Base-by-base conservation (phyloP, 2,329 filamentous ascomycete genomes). In the Polychaeton citri region DNA sequence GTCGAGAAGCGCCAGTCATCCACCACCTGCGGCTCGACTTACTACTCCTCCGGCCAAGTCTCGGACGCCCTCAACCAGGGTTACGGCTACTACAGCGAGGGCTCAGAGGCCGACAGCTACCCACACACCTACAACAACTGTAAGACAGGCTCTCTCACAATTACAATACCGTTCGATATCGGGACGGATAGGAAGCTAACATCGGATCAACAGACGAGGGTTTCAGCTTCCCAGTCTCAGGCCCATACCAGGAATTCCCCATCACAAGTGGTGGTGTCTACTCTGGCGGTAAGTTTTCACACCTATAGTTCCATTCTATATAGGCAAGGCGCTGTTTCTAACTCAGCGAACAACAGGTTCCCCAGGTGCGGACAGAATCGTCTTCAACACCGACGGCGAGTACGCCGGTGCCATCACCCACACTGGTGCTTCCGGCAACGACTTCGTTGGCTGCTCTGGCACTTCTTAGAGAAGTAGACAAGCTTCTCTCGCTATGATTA, bases 351-450 rank as follows among this genome's bases (percentile, higher is more conserved):
- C 12, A 28, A 28, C 18, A 48, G 73, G 74, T 17, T 70, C 68
- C 1, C 79, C 79, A 1, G 78, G 79, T 24, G 60, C 79, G 13
- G 77, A 82, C 52, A 73, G 79, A 34, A 72, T 81, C 36, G 58
- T 80, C 20, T 74, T 82, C 60, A 77, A 74, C 50, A 62, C 50
- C 0, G 41, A 57, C 12, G 71, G 76, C 46, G 40, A 67, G 38
- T 65, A 72, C 31, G 78, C 75, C 10, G 78, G 76, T 24, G 62
- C 70, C 19, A 79, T 83, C 43, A 83, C 79, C 0, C 79, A 83
- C 50, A 79, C 74, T 16, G 79, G 79, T 19, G 78, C 79, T 13
- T 72, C 67, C 34, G 75, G 75, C 6, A 76, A 81, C 54, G 64
- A 70, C 57, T 83, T 83, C 57, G 74, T 82, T 38, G 69, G 64